These are phyloP conservation scores for Candida corydali DNA, from an alignment of 805 yeast species.

Conservation along the genomic window DNA sequence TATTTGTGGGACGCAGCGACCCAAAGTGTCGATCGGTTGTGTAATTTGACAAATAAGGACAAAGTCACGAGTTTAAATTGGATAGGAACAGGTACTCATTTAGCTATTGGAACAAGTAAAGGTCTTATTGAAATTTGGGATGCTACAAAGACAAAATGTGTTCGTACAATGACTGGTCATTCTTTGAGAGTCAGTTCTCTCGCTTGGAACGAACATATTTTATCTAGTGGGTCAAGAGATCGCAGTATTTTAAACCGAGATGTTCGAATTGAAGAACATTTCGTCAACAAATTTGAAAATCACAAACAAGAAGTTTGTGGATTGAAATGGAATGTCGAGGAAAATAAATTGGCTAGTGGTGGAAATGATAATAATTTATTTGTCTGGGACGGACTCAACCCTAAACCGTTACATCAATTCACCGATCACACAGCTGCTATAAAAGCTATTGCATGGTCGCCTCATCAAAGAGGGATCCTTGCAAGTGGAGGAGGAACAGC, in stretches of 20 bases:
- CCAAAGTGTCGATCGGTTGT: slow-evolving; percentile 76
- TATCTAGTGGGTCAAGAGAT: slow-evolving; percentile 87
- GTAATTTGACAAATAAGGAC: slow-evolving; percentile 64
- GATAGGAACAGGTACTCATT: slow-evolving; percentile 92
- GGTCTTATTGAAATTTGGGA: slow-evolving; percentile 97
- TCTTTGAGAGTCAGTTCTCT: slow-evolving; percentile 77
- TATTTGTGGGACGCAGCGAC: slow-evolving; percentile 88
- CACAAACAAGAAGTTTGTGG: slow-evolving; percentile 98
- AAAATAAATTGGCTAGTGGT: slow-evolving; percentile 89
- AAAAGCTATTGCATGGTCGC: slow-evolving; percentile 96
- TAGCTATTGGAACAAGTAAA: slow-evolving; percentile 84
- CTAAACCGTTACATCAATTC: slow-evolving; percentile 67
- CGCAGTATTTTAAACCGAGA: slow-evolving; percentile 82
- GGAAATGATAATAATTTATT: slow-evolving; percentile 87
- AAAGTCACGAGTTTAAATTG: slow-evolving; percentile 80
- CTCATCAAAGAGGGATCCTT: slow-evolving; percentile 88
- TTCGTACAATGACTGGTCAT: slow-evolving; percentile 92
- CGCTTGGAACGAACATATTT: slow-evolving; percentile 90
- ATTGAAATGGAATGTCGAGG: slow-evolving; percentile 86
- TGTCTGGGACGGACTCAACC: slow-evolving; percentile 80
- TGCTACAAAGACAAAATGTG: slow-evolving; percentile 73
- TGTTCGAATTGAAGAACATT: slow-evolving; percentile 83
- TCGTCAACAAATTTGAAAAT: slow-evolving; percentile 59
- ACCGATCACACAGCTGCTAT: slow-evolving; percentile 91
- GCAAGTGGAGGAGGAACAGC: slow-evolving; percentile 98